Evolutionary conservation across 306 rosid genomes (phyloP).

Genomic region (Corylus americana): DNA sequence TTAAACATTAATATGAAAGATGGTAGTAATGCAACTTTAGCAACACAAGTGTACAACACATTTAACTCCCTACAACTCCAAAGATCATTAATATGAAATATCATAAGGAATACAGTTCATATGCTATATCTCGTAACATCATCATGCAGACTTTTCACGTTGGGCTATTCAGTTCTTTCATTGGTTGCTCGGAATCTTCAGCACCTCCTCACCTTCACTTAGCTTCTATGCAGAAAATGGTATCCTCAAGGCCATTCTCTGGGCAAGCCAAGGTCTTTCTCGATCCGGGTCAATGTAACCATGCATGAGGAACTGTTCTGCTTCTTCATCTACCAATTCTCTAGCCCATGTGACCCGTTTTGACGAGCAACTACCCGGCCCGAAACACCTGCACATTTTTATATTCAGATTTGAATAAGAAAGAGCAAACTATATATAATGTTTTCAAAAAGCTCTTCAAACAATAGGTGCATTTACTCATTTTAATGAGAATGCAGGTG

Average conservation of each 20-base stretch:
- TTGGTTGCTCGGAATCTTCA: slow-evolving; percentile 15
- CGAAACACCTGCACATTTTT: slow-evolving; percentile 62
- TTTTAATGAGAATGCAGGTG: background rate
- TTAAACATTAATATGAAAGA: no score
- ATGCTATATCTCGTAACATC: background rate
- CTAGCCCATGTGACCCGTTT: slow-evolving; percentile 67
- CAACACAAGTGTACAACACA: no score
- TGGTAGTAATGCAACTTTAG: no score
- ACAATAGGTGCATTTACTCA: background rate
- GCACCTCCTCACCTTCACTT: background rate
- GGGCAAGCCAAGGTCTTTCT: slow-evolving; percentile 81
- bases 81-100: no score
- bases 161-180: background rate
- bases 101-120: no score
- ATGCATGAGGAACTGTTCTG: slow-evolving; percentile 68
- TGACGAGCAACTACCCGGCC: slow-evolving; percentile 64
- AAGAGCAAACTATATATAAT: background rate
- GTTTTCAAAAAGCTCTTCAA: background rate
- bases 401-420: background rate
- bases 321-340: slow-evolving; percentile 65
- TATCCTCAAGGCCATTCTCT: slow-evolving; percentile 67
- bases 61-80: no score
- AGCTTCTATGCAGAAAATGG: slow-evolving; percentile 68
- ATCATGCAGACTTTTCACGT: slow-evolving; percentile 13
- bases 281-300: slow-evolving; percentile 67